Percentiles rank a stretch among this genome's conserved stretches.
These are phyloP conservation scores for Rhodosporidiobolus sp. DNA, from an alignment of 768 basidiomycete genomes.

Conservation along the genomic window DNA sequence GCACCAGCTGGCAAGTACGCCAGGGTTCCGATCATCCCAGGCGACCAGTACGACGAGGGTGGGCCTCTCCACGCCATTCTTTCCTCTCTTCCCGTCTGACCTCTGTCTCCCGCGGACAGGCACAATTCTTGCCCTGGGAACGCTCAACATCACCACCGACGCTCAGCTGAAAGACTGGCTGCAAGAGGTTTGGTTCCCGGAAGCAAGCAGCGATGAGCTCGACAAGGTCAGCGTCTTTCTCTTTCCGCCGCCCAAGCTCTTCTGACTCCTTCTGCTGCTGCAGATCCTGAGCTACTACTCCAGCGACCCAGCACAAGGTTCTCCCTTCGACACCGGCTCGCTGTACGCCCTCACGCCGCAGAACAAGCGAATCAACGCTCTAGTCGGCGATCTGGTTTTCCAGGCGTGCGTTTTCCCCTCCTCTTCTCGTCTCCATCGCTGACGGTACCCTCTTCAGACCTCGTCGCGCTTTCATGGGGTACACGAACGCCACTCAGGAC, in stretches of 20 bases:
- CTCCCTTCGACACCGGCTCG: slow-evolving; percentile 43
- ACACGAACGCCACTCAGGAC: slow-evolving; percentile 1
- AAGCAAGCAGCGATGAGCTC: slow-evolving; percentile 1
- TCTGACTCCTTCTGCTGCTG: not conserved
- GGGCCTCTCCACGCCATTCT: not conserved
- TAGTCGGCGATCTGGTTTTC: not conserved
- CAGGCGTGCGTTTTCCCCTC: not conserved
- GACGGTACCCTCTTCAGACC: not conserved
- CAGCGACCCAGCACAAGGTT: slow-evolving; percentile 37
- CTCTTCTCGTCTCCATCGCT: not conserved
- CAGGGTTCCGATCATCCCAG: slow-evolving; percentile 5
- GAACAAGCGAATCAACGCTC: slow-evolving; percentile 38
- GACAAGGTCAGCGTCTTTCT: no score
- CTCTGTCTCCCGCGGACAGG: not conserved
- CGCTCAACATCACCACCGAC: slow-evolving; percentile 27
- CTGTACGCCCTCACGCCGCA: slow-evolving; percentile 29
- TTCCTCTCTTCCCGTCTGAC: not conserved
- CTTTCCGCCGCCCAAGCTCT: not conserved
- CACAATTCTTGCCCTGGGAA: not conserved
- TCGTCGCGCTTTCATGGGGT: slow-evolving; percentile 4
- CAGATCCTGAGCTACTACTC: slow-evolving; percentile 36
- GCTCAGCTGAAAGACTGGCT: slow-evolving; percentile 20
- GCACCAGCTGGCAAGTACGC: slow-evolving; percentile 6
- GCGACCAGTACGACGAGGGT: slow-evolving; percentile 24
- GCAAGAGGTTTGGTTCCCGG: slow-evolving; percentile 17